Evolutionary conservation across 1,284 basidiomycete species (phyloP), one percentile per base, ranked within the genome.

Genomic region (Austroboletus olivaceoglutinosus): DNA sequence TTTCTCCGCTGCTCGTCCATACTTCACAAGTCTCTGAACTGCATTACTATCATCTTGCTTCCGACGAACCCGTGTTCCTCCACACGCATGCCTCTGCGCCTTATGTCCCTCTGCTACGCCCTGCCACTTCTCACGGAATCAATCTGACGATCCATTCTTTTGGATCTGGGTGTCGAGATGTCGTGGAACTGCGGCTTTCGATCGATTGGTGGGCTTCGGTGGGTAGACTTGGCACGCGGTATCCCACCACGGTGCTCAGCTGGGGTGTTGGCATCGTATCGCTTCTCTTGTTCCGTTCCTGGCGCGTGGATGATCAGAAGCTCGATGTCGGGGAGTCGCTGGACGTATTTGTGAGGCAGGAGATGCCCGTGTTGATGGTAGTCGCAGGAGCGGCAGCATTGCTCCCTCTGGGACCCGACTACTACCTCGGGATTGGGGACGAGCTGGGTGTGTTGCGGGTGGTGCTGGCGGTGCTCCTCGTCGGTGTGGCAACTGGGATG

Each of bases 1-100:
- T 85, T 18, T 70, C 77, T 12, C 82, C 86, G 3, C 66, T 88
- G 8, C 70, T 91, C 9, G 70, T 76, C 27, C 82, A 86, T 52
- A 73, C 71, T 0, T 82, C 86, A 0, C 73, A 76, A 45, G 60
- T 73, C 2, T 70, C 74, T 25, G 92, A 95, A 70, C 76, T 78
- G 0, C 86, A 91, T 55, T 91, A 86, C 62, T 85, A 84, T 62
- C 78, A 83, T 10, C 68, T 85, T 19, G 57, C 52, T 23, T 48
- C 65, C 13, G 55, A 65, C 19, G 72, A 69, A 27, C 71, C 73
- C 0, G 70, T 85, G 18, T 73, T 83, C 13, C 70, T 93, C 2
- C 92, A 94, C 62, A 80, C 84, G 0, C 92, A 95, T 65, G 65
- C 76, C 2, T 71, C 74, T 3, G 87, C 83, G 0, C 90, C 92